Conservation (phyloP, 1,284 basidiomycete genomes). For the Amylostereum areolatum region DNA sequence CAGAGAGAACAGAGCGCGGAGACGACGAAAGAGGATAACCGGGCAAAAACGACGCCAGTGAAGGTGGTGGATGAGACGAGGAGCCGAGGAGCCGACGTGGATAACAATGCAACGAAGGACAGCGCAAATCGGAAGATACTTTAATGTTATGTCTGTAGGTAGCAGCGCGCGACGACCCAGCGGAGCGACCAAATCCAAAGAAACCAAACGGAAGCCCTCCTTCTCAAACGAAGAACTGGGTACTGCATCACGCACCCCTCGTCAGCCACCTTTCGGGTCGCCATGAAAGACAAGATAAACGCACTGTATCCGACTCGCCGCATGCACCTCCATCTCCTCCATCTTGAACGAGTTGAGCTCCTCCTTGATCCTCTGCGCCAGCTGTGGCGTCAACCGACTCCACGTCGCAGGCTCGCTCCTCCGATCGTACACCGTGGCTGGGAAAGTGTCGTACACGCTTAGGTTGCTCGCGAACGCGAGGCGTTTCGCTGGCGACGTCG, state of each 20-base stretch:
- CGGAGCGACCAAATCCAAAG: too few relatives aligned
- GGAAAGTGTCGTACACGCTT: slow-evolving; percentile 95
- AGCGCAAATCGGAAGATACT: too few relatives aligned
- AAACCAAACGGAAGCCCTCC: too few relatives aligned
- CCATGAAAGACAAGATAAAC: slow-evolving; percentile 25
- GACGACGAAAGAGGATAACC: too few relatives aligned
- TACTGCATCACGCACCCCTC: too few relatives aligned
- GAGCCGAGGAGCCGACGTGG: too few relatives aligned
- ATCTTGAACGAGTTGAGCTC: slow-evolving; percentile 96
- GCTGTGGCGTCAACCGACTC: slow-evolving; percentile 89
- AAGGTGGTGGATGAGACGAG: too few relatives aligned
- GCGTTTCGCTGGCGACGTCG: slow-evolving; percentile 64
- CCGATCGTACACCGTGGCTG: slow-evolving; percentile 86
- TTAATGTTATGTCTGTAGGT: too few relatives aligned
- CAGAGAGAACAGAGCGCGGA: too few relatives aligned
- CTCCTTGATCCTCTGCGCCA: slow-evolving; percentile 95
- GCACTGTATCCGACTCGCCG: slow-evolving; percentile 79
- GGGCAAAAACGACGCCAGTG: too few relatives aligned
- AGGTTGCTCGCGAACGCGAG: slow-evolving; percentile 88
- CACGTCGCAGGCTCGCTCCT: slow-evolving; percentile 95
- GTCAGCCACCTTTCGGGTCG: not conserved
- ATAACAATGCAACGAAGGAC: too few relatives aligned
- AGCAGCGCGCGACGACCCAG: too few relatives aligned
- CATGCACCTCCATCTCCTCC: slow-evolving; percentile 98
- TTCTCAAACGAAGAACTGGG: slow-evolving; percentile 8